These are phyloP conservation scores for Clitoria ternatea DNA, from an alignment of 306 rosid genomes.

Conservation along the genomic window DNA sequence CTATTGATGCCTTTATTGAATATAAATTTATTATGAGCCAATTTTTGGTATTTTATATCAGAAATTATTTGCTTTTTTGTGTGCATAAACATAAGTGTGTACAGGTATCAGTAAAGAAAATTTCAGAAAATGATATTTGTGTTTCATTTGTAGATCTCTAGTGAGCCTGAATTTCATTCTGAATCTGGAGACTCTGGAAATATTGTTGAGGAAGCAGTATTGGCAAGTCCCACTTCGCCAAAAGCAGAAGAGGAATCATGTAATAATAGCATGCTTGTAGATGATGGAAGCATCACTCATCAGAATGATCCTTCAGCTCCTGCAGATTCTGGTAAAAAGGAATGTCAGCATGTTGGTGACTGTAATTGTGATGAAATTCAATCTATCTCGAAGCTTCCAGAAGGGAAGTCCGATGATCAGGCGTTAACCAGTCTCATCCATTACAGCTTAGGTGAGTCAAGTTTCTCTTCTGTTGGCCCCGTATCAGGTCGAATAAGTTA, in stretches of 20 bases:
- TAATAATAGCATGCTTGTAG: constrained; percentile 28
- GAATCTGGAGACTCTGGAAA: constrained; percentile 16
- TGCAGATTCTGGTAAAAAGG: constrained; percentile 27
- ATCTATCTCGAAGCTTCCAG: not conserved
- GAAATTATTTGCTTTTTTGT: not conserved
- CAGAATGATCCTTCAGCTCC: constrained; percentile 31
- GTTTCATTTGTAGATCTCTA: constrained; percentile 38
- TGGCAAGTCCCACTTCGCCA: not conserved
- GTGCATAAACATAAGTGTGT: not conserved
- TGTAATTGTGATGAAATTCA: constrained; percentile 24
- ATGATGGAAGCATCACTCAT: constrained; percentile 31
- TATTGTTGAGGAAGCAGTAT: constrained; percentile 21
- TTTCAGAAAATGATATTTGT: constrained; percentile 10
- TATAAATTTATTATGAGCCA: not conserved
- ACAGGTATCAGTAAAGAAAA: not conserved
- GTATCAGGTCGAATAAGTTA: constrained; percentile 42
- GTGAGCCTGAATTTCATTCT: constrained; percentile 24
- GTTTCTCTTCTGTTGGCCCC: constrained; percentile 55
- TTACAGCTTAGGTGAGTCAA: constrained; percentile 38
- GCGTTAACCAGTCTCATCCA: constrained; percentile 30
- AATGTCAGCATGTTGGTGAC: constrained; percentile 24
- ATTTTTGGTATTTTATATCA: not conserved
- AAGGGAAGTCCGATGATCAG: constrained; percentile 16
- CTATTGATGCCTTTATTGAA: not conserved
- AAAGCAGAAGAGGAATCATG: constrained; percentile 30